These are phyloP conservation scores for Geranium incanum DNA, from an alignment of 441 rosid species.

Conservation along the genomic window DNA sequence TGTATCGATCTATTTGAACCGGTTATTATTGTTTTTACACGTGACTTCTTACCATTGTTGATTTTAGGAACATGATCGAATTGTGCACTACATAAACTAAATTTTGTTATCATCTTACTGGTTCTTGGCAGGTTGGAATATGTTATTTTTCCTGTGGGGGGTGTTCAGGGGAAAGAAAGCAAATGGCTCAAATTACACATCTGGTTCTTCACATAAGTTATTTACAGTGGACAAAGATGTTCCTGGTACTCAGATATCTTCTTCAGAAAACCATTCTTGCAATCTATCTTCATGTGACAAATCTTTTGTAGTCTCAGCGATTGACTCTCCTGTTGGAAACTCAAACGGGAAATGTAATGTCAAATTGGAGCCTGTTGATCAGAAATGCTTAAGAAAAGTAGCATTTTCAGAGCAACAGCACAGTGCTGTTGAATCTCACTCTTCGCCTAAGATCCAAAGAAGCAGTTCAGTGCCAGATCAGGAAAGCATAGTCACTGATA, in stretches of 20 bases:
- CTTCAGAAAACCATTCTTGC: slow-evolving; percentile 26
- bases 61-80: background rate
- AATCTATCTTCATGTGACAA: slow-evolving; percentile 30
- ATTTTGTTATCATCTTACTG: slow-evolving; percentile 1
- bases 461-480: slow-evolving; percentile 20
- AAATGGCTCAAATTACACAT: slow-evolving; percentile 22
- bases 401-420: slow-evolving; percentile 25
- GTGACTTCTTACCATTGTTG: background rate
- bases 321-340: slow-evolving; percentile 20
- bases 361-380: slow-evolving; percentile 13
- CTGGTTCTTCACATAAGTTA: slow-evolving; percentile 29
- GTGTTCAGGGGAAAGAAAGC: slow-evolving; percentile 69
- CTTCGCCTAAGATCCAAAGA: slow-evolving; percentile 19
- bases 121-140: slow-evolving; percentile 84
- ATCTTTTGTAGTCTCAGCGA: slow-evolving; percentile 17
- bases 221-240: slow-evolving; percentile 24
- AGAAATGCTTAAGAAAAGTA: slow-evolving; percentile 17
- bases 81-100: background rate
- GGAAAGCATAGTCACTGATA: slow-evolving; percentile 29
- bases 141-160: slow-evolving; percentile 84
- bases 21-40: background rate
- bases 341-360: slow-evolving; percentile 4
- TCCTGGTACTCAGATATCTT: slow-evolving; percentile 19
- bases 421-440: slow-evolving; percentile 24
- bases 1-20: background rate